Conservation (phyloP, 768 basidiomycete species). For the Mycena galopus region DNA sequence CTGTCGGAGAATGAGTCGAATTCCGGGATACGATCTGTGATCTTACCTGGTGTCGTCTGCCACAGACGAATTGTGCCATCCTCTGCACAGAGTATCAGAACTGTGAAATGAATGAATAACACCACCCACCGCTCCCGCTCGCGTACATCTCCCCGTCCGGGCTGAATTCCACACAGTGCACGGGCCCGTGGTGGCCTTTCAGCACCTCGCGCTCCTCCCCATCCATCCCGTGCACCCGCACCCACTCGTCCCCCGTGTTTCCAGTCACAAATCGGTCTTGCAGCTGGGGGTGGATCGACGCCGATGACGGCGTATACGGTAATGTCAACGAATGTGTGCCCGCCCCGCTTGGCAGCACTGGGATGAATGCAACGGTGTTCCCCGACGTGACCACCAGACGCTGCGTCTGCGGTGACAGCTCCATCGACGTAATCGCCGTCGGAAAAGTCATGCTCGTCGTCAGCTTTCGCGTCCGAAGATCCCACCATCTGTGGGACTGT, state of each 20-base stretch:
- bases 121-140: conserved; percentile 89
- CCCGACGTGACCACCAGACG: conserved; percentile 93
- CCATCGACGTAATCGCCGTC: conserved; percentile 93
- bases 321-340: conserved; percentile 84
- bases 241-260: conserved; percentile 93
- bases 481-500: conserved; percentile 87
- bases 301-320: conserved; percentile 91
- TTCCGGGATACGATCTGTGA: too few species aligned
- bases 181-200: conserved; percentile 98
- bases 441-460: conserved; percentile 80
- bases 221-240: conserved; percentile 90
- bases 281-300: conserved; percentile 91
- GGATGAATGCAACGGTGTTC: conserved; percentile 93
- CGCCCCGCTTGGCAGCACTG: conserved; percentile 72
- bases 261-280: conserved; percentile 96
- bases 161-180: conserved; percentile 93
- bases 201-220: conserved; percentile 93
- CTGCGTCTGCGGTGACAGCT: conserved; percentile 84
- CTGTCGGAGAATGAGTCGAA: too few species aligned
- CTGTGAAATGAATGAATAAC: conserved; percentile 20
- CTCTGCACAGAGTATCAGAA: conserved; percentile 60
- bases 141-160: conserved; percentile 99
- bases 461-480: conserved; percentile 82
- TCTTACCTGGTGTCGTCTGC: conserved; percentile 98
- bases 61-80: conserved; percentile 95